These are phyloP conservation scores for Halenospora varia DNA, from an alignment of 495 filamentous ascomycete species.

Conservation along the genomic window DNA sequence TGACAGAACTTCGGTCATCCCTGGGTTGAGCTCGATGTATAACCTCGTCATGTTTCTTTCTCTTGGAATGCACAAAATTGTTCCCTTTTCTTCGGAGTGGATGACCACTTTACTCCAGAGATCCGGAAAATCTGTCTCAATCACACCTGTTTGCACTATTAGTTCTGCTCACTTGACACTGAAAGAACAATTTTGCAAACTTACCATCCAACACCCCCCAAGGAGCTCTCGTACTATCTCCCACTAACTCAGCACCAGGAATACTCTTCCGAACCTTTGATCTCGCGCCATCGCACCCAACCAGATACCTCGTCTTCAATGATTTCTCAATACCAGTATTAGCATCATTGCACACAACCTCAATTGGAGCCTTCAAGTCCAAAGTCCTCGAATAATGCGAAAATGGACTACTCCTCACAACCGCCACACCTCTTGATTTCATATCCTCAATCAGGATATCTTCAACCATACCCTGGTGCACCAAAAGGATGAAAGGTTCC, in stretches of 20 bases:
- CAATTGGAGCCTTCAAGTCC: slow-evolving; percentile 27
- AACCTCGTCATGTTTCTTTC: slow-evolving; percentile 55
- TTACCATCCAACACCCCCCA: slow-evolving; percentile 88
- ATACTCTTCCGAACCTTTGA: slow-evolving; percentile 62
- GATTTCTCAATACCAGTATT: slow-evolving; percentile 40
- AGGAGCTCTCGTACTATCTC: slow-evolving; percentile 66
- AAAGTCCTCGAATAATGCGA: slow-evolving; percentile 43
- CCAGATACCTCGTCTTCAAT: slow-evolving; percentile 61
- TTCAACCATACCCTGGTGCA: slow-evolving; percentile 74
- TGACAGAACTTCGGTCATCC: slow-evolving; percentile 20
- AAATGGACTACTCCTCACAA: slow-evolving; percentile 54
- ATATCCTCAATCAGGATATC: slow-evolving; percentile 62
- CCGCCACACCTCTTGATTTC: slow-evolving; percentile 48
- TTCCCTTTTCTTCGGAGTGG: slow-evolving; percentile 47
- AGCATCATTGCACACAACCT: slow-evolving; percentile 4
- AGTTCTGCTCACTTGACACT: not conserved
- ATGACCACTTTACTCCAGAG: slow-evolving; percentile 58
- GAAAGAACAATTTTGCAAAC: slow-evolving; percentile 32
- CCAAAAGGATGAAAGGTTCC: slow-evolving; percentile 67
- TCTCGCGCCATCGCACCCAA: slow-evolving; percentile 77
- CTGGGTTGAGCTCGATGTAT: slow-evolving; percentile 54
- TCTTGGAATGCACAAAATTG: slow-evolving; percentile 63
- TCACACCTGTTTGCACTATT: slow-evolving; percentile 28
- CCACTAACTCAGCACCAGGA: slow-evolving; percentile 59
- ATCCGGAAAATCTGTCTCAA: slow-evolving; percentile 67